Evolutionary conservation across 2,329 filamentous ascomycete species (phyloP).

Genomic region (Fusarium sp.): DNA sequence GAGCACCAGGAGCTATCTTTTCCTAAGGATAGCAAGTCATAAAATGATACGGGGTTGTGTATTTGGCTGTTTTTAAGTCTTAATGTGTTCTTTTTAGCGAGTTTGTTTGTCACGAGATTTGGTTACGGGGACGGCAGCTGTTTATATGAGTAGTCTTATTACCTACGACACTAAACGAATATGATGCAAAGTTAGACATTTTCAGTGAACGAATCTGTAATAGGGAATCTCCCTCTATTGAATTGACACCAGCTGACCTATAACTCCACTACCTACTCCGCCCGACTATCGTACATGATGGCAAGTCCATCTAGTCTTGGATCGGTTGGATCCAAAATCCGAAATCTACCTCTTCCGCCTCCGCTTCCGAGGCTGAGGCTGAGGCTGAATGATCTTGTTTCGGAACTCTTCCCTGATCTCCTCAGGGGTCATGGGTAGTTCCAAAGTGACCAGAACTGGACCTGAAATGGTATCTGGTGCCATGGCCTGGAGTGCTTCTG

Average conservation of each 20-base stretch:
- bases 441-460: background rate
- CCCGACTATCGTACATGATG: background rate
- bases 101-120: background rate
- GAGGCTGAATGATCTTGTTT: background rate
- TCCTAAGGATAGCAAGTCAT: background rate
- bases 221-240: too few relatives aligned
- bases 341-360: background rate
- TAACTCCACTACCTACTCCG: too few relatives aligned
- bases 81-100: background rate
- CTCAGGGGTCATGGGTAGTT: background rate
- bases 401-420: background rate
- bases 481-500: background rate
- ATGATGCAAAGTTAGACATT: too few relatives aligned
- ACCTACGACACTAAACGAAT: too few relatives aligned
- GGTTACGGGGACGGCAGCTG: background rate
- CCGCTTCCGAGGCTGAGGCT: too few relatives aligned
- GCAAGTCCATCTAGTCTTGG: background rate
- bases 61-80: background rate
- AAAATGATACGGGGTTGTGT: background rate
- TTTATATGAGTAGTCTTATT: background rate
- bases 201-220: too few relatives aligned
- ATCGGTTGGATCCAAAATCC: background rate
- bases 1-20: background rate
- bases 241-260: too few relatives aligned
- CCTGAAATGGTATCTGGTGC: background rate